Base-by-base conservation (phyloP, 1,139 yeast species). In the Sugiyamaella pinicola region DNA sequence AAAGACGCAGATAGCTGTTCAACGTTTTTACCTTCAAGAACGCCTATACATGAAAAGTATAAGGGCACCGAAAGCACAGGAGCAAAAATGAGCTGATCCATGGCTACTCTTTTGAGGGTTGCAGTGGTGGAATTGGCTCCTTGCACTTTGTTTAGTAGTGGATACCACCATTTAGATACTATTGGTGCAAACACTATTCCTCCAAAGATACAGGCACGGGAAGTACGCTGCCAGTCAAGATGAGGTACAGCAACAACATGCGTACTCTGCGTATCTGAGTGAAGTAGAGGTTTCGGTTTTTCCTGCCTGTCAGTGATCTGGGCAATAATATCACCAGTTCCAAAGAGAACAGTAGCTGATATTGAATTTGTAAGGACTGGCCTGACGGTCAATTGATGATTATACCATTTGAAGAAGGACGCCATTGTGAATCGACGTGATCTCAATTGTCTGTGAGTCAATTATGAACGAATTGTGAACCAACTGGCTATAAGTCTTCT, bases 1-100 rank as follows among this genome's bases (percentile, higher is more conserved):
- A 68, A 52, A 5, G 63, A 57, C 8, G 60, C 56, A 39, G 57
- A 53, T 46, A 69, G 60, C 22, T 73, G 75, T 8, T 66, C 64
- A 1, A 69, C 48, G 0, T 69, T 54, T 44, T 72, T 69, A 17
- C 78, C 77, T 64, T 87, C 95, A 73, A 90, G 69, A 2, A 81
- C 49, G 0, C 91, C 78, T 85, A 90, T 85, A 42, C 80, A 73
- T 1, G 81, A 65, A 65, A 78, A 89, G 68, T 88, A 90, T 29
- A 64, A 44, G 1, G 70, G 68, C 24, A 84, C 66, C 17, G 64
- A 63, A 17, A 64, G 55, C 8, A 66, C 49, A 1, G 97, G 96
- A 0, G 96, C 89, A 77, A 88, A 89, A 0, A 76, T 58, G 29
- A 82, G 65, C 66, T 90, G 98, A 69, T 90, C 98, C 4, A 78